Evolutionary conservation across 208 protist genomes (phyloP), one percentile per base, ranked within the genome.

Genomic region (Phytomonas sp.): DNA sequence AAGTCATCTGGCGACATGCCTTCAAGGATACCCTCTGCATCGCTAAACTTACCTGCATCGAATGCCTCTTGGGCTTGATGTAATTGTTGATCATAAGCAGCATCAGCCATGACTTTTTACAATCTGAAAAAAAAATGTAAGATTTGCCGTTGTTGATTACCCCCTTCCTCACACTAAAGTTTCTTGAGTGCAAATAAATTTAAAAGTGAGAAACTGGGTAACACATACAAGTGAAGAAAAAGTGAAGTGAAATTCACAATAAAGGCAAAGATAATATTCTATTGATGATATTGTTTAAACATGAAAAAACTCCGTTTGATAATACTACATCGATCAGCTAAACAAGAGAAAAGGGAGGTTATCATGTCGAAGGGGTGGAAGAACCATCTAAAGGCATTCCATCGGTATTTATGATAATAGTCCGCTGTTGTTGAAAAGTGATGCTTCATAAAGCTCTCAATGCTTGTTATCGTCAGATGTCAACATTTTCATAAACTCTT

Each of bases 401-500:
- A 49, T 49, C 0, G 2, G 16, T 26, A 26, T 26, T 26, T 19
- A 26, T 56, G 45, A 8, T 26, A 56, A 56, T 56, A 26, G 4
- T 56, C 45, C 45, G 2, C 45, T 26, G 6, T 6, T 3, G 2
- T 56, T 56, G 45, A 12, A 56, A 56, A 56, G 45, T 56, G 26
- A 56, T 56, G 19, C 19, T 19, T 56, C 45, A 65, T 65, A 23
- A 37, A 42, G 16, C 19, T 29, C 12, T 80, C 63, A 74, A 60
- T 74, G 71, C 61, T 77, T 78, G 3, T 36, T 36, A 32, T 73
- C 79, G 19, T 76, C 72, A 19, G 78, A 63, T 36, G 80, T 62
- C 56, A 98, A 92, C 94, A 99, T 98, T 29, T 77, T 81, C 59
- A 97, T 81, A 66, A 99, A 99, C 72, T 99, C 97, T 66, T 97